Conservation (phyloP, 2,329 filamentous ascomycete species). For the Fusarium coicis region DNA sequence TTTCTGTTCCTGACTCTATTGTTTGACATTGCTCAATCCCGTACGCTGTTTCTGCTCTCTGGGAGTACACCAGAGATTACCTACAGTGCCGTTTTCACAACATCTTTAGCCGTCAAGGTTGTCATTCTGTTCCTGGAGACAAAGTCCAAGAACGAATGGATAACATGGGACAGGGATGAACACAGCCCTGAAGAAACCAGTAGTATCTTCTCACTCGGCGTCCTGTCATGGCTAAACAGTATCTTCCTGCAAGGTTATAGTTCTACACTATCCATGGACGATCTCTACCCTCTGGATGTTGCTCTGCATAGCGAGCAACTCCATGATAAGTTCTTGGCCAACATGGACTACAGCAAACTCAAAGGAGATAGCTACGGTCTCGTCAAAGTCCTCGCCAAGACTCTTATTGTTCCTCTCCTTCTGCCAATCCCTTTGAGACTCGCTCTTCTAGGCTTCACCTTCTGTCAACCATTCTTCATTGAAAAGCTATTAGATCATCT, state of each 20-base stretch:
- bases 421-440: background rate
- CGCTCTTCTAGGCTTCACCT: background rate
- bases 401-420: background rate
- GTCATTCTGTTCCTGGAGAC: slow-evolving; percentile 52
- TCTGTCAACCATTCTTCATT: background rate
- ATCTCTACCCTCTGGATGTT: slow-evolving; percentile 51
- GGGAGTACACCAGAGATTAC: slow-evolving; percentile 15
- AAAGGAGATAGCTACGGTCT: background rate
- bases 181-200: slow-evolving; percentile 54
- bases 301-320: slow-evolving; percentile 22
- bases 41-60: slow-evolving; percentile 55
- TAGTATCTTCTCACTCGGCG: slow-evolving; percentile 45
- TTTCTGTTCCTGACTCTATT: slow-evolving; percentile 56
- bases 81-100: slow-evolving; percentile 48
- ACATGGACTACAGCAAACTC: slow-evolving; percentile 12
- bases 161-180: slow-evolving; percentile 47
- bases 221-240: slow-evolving; percentile 50
- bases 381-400: background rate
- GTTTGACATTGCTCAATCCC: slow-evolving; percentile 54
- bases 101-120: slow-evolving; percentile 49
- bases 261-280: slow-evolving; percentile 45
- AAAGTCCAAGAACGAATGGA: slow-evolving; percentile 51
- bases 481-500: background rate
- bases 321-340: slow-evolving; percentile 32
- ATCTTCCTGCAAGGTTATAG: slow-evolving; percentile 51